Evolutionary conservation across 257 asterid genomes (phyloP).

Genomic region (Lavandula angustifolia): DNA sequence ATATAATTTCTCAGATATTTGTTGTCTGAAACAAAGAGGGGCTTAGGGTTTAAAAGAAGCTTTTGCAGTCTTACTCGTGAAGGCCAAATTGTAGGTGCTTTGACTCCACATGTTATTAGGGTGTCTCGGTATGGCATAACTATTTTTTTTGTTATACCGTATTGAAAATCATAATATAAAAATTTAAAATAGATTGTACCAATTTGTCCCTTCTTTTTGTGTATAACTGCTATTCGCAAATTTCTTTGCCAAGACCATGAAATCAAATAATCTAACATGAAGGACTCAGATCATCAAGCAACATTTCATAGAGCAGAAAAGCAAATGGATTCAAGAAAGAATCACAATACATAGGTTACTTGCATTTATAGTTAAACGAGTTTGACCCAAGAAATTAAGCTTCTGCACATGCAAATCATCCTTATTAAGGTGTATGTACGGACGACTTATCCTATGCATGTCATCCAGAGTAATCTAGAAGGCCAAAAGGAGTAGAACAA

Average conservation of each 20-base stretch:
- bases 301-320: background rate
- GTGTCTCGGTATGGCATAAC: no score
- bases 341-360: background rate
- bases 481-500: conserved; percentile 9
- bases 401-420: conserved; percentile 17
- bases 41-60: no score
- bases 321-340: background rate
- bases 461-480: conserved; percentile 25
- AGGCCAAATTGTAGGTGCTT: no score
- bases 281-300: background rate
- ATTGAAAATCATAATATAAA: background rate
- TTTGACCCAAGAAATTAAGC: background rate
- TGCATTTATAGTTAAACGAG: conserved; percentile 22
- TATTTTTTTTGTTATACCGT: no score
- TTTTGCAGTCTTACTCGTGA: no score
- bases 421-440: conserved; percentile 17
- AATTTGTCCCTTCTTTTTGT: no score
- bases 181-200: no score
- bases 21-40: background rate
- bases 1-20: background rate
- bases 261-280: no score
- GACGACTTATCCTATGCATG: conserved; percentile 29
- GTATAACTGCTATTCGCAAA: no score
- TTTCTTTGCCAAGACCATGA: no score
- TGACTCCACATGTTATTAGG: no score